Conservation (phyloP, 257 asterid genomes). For the Ajuga chamaepitys region DNA sequence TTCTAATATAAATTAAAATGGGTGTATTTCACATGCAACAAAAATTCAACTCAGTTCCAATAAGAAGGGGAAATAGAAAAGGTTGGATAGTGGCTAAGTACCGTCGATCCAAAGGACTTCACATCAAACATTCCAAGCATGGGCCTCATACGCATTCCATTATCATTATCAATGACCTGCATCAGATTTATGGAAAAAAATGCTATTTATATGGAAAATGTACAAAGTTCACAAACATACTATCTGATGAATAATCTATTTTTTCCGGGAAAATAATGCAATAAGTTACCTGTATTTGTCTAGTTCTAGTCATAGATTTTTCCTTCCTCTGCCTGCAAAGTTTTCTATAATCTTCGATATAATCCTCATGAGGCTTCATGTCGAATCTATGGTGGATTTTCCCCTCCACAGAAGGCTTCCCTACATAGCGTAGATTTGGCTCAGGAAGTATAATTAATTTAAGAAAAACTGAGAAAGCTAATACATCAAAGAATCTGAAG, state of each 20-base stretch:
- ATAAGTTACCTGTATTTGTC: slow-evolving; percentile 53
- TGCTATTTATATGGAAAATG: neutral
- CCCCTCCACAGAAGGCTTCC: slow-evolving; percentile 75
- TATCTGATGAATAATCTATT: neutral
- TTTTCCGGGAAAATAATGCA: slow-evolving; percentile 1
- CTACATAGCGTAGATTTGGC: slow-evolving; percentile 27
- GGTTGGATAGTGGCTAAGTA: slow-evolving; percentile 18
- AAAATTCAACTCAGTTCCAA: neutral
- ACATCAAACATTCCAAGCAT: slow-evolving; percentile 57
- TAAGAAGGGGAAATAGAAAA: neutral
- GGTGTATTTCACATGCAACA: neutral
- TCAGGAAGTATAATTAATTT: neutral
- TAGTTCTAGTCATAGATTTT: slow-evolving; percentile 53
- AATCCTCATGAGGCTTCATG: slow-evolving; percentile 64
- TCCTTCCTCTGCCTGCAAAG: slow-evolving; percentile 74
- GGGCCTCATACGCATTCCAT: slow-evolving; percentile 68
- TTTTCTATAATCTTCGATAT: slow-evolving; percentile 57
- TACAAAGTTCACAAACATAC: neutral
- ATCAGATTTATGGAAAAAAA: slow-evolving; percentile 1
- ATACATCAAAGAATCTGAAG: neutral
- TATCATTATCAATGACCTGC: slow-evolving; percentile 70
- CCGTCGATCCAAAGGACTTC: slow-evolving; percentile 43
- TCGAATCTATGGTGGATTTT: slow-evolving; percentile 77
- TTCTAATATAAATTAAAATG: neutral
- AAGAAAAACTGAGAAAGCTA: neutral